phyloP scores from a whole-genome alignment of 306 rosid species.

The Inga oerstediana region DNA sequence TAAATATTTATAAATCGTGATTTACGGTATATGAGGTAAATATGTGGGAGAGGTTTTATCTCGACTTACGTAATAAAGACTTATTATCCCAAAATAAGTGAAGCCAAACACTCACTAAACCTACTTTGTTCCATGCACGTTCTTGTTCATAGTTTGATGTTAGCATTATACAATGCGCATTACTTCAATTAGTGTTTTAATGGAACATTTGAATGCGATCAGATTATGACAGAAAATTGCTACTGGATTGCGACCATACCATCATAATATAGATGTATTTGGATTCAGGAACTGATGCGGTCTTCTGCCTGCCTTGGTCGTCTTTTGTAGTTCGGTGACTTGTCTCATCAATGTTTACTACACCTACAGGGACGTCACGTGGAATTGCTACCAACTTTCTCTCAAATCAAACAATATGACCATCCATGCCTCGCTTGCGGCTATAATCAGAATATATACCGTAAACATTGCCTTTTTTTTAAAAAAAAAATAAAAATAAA shows the following conservation, averaged over 20 bases:
- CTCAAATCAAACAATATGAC: not conserved
- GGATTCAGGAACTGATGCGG: constrained; percentile 41
- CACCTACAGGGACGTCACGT: not conserved
- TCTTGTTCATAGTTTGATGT: not conserved
- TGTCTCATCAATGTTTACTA: constrained; percentile 42
- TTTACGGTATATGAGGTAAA: too few species aligned
- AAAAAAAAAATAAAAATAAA: too few species aligned
- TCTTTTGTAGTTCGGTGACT: constrained; percentile 32
- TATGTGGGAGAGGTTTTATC: too few species aligned
- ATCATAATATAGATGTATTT: constrained; percentile 51
- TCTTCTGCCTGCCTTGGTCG: constrained; percentile 36
- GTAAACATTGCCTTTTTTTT: too few species aligned
- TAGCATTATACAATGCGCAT: not conserved
- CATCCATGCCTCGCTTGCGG: not conserved
- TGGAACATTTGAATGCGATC: not conserved
- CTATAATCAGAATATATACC: not conserved
- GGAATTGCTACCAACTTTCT: not conserved
- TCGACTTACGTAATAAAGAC: too few species aligned
- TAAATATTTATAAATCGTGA: too few species aligned
- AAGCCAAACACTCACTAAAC: too few species aligned
- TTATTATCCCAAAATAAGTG: too few species aligned
- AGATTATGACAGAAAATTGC: not conserved
- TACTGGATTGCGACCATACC: constrained; percentile 32
- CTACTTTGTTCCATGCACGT: not conserved
- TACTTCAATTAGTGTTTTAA: not conserved